phyloP scores from a whole-genome alignment of 2,329 filamentous ascomycete genomes.

The Tolypocladium tropicale region DNA sequence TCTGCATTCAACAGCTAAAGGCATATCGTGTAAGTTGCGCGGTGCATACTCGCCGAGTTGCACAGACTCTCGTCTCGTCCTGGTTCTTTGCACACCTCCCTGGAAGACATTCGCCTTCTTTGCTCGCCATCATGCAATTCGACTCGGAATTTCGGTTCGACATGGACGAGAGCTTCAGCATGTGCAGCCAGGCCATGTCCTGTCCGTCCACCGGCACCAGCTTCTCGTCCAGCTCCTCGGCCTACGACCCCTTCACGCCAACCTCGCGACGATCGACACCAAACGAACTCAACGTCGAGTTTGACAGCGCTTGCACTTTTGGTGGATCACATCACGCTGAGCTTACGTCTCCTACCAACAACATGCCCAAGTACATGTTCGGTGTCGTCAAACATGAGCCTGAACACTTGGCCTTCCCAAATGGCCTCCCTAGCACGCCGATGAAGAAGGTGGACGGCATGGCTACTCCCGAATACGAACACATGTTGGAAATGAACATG shows the following conservation, averaged over 20 bases:
- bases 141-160: conserved; percentile 27
- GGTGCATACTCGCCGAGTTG: neutral
- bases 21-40: neutral
- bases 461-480: conserved; percentile 25
- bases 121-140: conserved; percentile 23
- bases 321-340: conserved; percentile 17
- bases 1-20: neutral
- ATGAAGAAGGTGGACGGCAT: conserved; percentile 24
- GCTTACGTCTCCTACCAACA: conserved; percentile 24
- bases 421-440: conserved; percentile 24
- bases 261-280: conserved; percentile 33
- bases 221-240: conserved; percentile 29
- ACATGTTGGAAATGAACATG: conserved; percentile 27
- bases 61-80: neutral
- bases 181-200: conserved; percentile 24
- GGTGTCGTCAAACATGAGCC: conserved; percentile 22
- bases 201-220: conserved; percentile 24
- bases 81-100: neutral
- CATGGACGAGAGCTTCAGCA: conserved; percentile 29
- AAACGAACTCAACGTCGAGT: conserved; percentile 25
- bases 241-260: conserved; percentile 34
- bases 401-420: conserved; percentile 20
- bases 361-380: conserved; percentile 24
- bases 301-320: conserved; percentile 21
- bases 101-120: conserved; percentile 4